phyloP scores from a whole-genome alignment of 495 filamentous ascomycete genomes.

The Chaetomium tenue region DNA sequence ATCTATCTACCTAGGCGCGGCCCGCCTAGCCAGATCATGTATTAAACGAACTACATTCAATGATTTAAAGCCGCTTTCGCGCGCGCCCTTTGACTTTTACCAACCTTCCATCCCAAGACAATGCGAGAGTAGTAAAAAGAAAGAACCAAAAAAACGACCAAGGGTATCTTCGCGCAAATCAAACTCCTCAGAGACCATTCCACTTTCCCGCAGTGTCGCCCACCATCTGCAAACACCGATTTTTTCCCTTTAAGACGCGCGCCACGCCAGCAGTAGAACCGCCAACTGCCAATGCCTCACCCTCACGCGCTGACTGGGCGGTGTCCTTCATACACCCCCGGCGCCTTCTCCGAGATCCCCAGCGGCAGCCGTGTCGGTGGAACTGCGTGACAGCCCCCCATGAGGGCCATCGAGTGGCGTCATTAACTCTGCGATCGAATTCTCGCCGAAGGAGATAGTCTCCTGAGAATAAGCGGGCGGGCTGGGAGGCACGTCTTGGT shows the following conservation, averaged over 20 bases:
- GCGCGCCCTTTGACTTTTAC: background rate
- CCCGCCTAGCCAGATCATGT: too few relatives aligned
- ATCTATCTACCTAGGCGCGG: too few relatives aligned
- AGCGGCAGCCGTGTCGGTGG: background rate
- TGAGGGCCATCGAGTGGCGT: constrained; percentile 30
- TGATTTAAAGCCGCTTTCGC: background rate
- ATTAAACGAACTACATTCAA: background rate
- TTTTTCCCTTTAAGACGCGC: too few relatives aligned
- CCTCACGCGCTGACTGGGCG: background rate
- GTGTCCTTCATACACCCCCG: constrained; percentile 28
- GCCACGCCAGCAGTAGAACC: too few relatives aligned
- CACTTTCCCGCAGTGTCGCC: background rate
- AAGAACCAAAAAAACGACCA: too few relatives aligned
- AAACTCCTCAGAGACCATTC: constrained; percentile 1
- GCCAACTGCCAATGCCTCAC: too few relatives aligned
- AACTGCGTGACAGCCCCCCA: background rate
- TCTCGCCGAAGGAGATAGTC: constrained; percentile 18
- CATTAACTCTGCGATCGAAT: constrained; percentile 30
- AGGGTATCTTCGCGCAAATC: constrained; percentile 19
- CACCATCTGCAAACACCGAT: background rate
- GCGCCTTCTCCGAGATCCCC: constrained; percentile 1
- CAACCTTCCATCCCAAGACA: constrained; percentile 1
- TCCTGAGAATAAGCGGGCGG: constrained; percentile 69
- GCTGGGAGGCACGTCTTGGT: constrained; percentile 87
- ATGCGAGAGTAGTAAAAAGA: background rate